phyloP scores from a whole-genome alignment of 352 stramenopile species.

The Globisporangium viniferum region DNA sequence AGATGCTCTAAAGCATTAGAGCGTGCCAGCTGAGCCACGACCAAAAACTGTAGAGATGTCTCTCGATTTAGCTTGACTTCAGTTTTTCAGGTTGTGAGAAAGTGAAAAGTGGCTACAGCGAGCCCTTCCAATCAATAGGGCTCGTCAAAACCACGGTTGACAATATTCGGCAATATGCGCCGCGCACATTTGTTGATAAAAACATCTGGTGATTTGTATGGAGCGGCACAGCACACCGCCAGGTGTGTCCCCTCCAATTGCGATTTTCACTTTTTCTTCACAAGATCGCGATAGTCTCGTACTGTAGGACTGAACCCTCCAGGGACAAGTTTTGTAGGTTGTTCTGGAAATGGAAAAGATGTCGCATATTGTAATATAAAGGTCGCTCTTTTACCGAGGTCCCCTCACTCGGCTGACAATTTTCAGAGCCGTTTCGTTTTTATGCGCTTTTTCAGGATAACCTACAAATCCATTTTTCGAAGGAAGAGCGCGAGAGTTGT shows the following conservation, averaged over 20 bases:
- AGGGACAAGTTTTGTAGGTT: slow-evolving; percentile 1
- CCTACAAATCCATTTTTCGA: slow-evolving; percentile 5
- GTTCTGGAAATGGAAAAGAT: not conserved
- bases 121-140: not conserved
- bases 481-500: not conserved
- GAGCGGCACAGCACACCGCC: not conserved
- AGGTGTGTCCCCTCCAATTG: not conserved
- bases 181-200: not conserved
- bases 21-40: not conserved
- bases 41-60: not conserved
- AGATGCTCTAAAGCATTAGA: not conserved
- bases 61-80: not conserved
- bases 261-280: not conserved
- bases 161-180: not conserved
- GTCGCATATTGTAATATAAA: not conserved
- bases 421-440: slow-evolving; percentile 1
- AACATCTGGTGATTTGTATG: not conserved
- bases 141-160: not conserved
- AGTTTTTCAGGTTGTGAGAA: not conserved
- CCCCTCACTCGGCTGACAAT: not conserved
- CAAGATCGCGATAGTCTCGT: not conserved
- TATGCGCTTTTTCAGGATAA: slow-evolving; percentile 12
- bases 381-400: not conserved
- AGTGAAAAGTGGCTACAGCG: not conserved
- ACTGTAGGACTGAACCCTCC: not conserved